Conservation (phyloP, 441 rosid species). For the Capsella rubella region DNA sequence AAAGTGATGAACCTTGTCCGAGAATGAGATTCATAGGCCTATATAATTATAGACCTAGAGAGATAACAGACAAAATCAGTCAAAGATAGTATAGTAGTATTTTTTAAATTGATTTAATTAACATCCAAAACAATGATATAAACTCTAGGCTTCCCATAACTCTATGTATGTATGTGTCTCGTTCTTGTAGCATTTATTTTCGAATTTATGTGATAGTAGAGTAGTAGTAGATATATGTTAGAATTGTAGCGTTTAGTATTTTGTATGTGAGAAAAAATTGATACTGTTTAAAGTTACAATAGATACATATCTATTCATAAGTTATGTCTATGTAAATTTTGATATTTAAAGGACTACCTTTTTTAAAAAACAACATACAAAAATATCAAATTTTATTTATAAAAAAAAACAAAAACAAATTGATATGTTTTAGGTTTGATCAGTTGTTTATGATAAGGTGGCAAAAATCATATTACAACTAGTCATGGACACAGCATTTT, state of each 20-base stretch:
- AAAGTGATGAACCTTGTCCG: constrained; percentile 21
- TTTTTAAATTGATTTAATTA: not conserved
- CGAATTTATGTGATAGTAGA: constrained; percentile 3
- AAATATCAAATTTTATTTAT: not conserved
- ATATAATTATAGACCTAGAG: constrained; percentile 7
- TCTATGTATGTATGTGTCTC: not conserved
- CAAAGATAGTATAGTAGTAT: not conserved
- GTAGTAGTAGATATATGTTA: not conserved
- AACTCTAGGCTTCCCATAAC: constrained; percentile 7
- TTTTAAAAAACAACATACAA: fast-evolving
- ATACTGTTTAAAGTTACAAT: too few species aligned
- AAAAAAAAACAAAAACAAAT: too few species aligned
- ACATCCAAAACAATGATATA: constrained; percentile 10
- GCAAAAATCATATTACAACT: constrained; percentile 25
- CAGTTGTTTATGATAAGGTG: constrained; percentile 11
- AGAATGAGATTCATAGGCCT: constrained; percentile 18
- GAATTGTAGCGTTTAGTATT: not conserved
- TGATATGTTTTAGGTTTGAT: constrained; percentile 4
- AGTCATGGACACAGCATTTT: constrained; percentile 15
- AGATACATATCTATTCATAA: too few species aligned
- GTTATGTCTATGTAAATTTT: not conserved
- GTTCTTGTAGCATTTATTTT: constrained; percentile 15
- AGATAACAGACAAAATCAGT: constrained; percentile 23
- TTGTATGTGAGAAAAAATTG: not conserved
- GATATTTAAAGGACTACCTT: not conserved